Evolutionary conservation across 768 basidiomycete species (phyloP).

Genomic region (Termitomyces sp.): DNA sequence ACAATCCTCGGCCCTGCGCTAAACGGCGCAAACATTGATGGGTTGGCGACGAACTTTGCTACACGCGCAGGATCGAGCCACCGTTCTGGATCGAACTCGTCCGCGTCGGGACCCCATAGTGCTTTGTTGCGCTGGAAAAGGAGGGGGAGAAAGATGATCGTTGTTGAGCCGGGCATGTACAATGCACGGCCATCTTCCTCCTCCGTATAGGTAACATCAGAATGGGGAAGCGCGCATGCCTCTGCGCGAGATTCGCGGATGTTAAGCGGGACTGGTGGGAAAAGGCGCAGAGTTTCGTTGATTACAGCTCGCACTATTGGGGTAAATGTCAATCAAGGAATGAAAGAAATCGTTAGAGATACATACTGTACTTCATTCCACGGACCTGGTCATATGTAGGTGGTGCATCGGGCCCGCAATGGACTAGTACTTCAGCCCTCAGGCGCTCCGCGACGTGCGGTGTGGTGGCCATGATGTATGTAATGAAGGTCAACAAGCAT

Average conservation of each 20-base stretch:
- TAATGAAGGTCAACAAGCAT: constrained; percentile 59
- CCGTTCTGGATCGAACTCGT: constrained; percentile 73
- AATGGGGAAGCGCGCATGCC: constrained; percentile 44
- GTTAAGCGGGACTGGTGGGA: constrained; percentile 76
- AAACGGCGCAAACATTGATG: constrained; percentile 70
- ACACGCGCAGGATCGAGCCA: constrained; percentile 63
- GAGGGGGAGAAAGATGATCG: constrained; percentile 54
- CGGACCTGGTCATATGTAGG: constrained; percentile 55
- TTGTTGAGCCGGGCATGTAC: constrained; percentile 54
- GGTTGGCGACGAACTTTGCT: constrained; percentile 45
- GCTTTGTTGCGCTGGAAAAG: constrained; percentile 61
- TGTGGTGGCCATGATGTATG: constrained; percentile 64
- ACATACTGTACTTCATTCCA: constrained; percentile 59
- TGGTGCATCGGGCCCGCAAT: constrained; percentile 40
- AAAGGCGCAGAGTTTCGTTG: constrained; percentile 73
- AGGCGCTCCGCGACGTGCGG: constrained; percentile 50
- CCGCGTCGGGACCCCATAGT: constrained; percentile 72
- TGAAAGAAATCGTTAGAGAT: neutral
- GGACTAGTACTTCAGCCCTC: constrained; percentile 53
- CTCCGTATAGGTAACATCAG: constrained; percentile 40
- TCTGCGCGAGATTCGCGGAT: constrained; percentile 49
- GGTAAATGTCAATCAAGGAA: constrained; percentile 1
- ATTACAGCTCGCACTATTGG: constrained; percentile 65
- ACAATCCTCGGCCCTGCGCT: constrained; percentile 63
- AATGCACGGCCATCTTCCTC: constrained; percentile 31